Percentiles rank a stretch among this genome's conserved stretches.
Conservation (phyloP, 2,329 filamentous ascomycete genomes). For the Pseudogymnoascus sp. region DNA sequence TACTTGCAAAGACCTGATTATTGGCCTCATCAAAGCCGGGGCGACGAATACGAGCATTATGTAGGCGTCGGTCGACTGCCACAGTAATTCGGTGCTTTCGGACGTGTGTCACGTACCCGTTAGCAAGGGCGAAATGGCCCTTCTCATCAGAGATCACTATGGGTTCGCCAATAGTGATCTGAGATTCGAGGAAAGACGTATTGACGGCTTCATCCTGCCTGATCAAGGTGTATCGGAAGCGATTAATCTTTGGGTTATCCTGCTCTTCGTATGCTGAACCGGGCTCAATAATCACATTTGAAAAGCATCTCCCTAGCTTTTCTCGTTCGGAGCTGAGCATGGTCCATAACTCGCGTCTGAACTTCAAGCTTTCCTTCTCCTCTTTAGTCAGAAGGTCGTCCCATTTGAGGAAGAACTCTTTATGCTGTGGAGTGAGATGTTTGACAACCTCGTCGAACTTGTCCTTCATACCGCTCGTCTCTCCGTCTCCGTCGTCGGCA, state of each 20-base stretch:
- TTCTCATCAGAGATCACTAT: slow-evolving; percentile 94
- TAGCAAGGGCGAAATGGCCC: slow-evolving; percentile 89
- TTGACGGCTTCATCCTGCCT: slow-evolving; percentile 56
- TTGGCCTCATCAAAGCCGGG: slow-evolving; percentile 66
- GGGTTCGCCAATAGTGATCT: slow-evolving; percentile 79
- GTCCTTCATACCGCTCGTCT: slow-evolving; percentile 71
- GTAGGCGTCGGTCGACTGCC: slow-evolving; percentile 81
- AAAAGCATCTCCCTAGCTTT: slow-evolving; percentile 81
- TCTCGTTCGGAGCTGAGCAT: slow-evolving; percentile 88
- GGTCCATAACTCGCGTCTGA: slow-evolving; percentile 88
- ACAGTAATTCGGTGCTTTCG: slow-evolving; percentile 72
- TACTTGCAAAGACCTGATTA: slow-evolving; percentile 84
- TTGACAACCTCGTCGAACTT: slow-evolving; percentile 76
- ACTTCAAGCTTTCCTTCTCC: slow-evolving; percentile 82
- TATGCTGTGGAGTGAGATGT: slow-evolving; percentile 68
- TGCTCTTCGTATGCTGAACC: slow-evolving; percentile 65
- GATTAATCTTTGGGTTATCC: slow-evolving; percentile 76
- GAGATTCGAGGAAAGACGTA: slow-evolving; percentile 87
- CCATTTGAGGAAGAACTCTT: slow-evolving; percentile 90
- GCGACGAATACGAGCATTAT: slow-evolving; percentile 73
- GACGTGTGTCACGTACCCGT: slow-evolving; percentile 80
- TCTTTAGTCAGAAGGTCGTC: slow-evolving; percentile 89
- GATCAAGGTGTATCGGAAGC: slow-evolving; percentile 77
- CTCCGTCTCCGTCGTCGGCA: slow-evolving; percentile 73
- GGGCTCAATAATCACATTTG: slow-evolving; percentile 76